These are phyloP conservation scores for Phycomyces nitens DNA, from an alignment of 192 early-diverging fungal genomes.

Conservation along the genomic window DNA sequence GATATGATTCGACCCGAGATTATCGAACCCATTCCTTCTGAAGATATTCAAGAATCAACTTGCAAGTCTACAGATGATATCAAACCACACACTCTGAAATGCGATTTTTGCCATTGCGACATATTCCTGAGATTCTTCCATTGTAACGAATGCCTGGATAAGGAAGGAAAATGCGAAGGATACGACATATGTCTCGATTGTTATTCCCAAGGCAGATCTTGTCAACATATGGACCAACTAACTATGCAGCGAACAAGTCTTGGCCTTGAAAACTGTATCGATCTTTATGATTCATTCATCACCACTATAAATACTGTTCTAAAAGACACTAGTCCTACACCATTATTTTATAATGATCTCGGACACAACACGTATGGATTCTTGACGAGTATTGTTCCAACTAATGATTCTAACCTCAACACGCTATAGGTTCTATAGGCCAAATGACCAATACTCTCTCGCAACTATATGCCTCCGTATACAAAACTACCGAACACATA, in stretches of 20 bases:
- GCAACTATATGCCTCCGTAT: constrained; percentile 20
- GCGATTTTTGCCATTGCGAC: constrained; percentile 30
- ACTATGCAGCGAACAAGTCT: constrained; percentile 4
- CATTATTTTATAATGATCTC: background rate
- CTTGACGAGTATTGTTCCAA: background rate
- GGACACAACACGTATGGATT: background rate
- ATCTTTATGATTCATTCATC: constrained; percentile 12
- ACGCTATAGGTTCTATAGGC: background rate
- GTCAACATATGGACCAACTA: constrained; percentile 10
- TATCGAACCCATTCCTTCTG: constrained; percentile 8
- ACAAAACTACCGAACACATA: constrained; percentile 4
- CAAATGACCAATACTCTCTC: constrained; percentile 5
- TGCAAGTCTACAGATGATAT: background rate
- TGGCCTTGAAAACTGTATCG: background rate
- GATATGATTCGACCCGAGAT: constrained; percentile 12
- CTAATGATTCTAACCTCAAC: background rate
- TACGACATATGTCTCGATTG: constrained; percentile 28
- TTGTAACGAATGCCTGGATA: constrained; percentile 10
- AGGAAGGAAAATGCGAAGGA: background rate
- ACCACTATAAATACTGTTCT: background rate
- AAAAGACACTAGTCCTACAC: background rate
- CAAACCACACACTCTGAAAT: background rate
- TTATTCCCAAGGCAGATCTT: constrained; percentile 20
- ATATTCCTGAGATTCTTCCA: constrained; percentile 22
- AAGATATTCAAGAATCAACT: background rate